Base-by-base conservation (phyloP, 176 grass and related monocot species). In the Carex scoparia region DNA sequence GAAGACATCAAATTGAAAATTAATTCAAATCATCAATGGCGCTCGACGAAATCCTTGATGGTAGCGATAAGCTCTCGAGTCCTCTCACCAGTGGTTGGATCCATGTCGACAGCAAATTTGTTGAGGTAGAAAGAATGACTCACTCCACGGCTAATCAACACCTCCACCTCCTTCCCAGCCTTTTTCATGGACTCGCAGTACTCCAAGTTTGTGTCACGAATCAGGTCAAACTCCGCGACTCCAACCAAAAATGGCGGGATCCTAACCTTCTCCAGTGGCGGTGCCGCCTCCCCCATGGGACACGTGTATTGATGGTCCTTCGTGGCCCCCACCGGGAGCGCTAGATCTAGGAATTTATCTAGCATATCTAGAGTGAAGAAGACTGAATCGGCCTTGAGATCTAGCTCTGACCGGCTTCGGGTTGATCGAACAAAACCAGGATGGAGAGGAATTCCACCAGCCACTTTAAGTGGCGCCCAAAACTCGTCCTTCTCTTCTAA, bases 41-140 rank as follows among this genome's bases (percentile, higher is more conserved):
- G 89, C 44, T 58, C 57, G 58, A 94, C 55, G 86, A 97, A 97
- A 91, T 79, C 54, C 40, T 61, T 88, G 81, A 97, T 89, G 70
- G 92, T 81, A 23, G 85, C 65, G 61, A 97, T 71, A 44, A 97
- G 92, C 87, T 97, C 94, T 69, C 35, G 63, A 0, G 94, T 76
- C 48, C 87, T 87, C 66, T 97, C 88, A 3, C 80, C 65, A 7
- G 90, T 94, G 44, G 35, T n/a, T 0, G 88, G 90, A 86, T 97
- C 94, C 87, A 85, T 89, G 46, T 97, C 94, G 32, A 97, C 88
- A 62, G 94, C 94, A 86, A 85, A 88, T 77, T 97, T 97, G 84
- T 97, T 97, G 51, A 97, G 94, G 72, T 97, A 97, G 94, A 97
- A 97, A 32, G 90, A 84, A 77, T 97, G 94, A 81, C 92, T 90